Evolutionary conservation across 352 stramenopile species (phyloP), one percentile per base, ranked within the genome.

Genomic region (Thalassiosira exigua): DNA sequence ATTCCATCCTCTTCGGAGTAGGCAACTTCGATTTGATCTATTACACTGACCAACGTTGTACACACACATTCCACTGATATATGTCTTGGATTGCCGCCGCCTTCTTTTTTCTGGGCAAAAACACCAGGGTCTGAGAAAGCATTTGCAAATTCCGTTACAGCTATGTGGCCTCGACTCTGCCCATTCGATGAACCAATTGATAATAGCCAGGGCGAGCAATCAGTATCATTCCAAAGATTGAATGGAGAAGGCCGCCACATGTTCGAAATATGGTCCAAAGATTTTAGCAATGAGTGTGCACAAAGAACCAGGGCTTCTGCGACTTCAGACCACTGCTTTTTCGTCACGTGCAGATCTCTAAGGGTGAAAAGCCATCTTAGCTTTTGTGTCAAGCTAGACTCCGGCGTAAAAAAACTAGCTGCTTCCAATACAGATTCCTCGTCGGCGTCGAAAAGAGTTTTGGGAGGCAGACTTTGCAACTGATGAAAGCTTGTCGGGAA

Each of bases 371-470:
- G 67, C 87, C 87, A 94, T 42, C 86, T 60, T 22, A 93, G 59
- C 51, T 81, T 84, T 65, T 94, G 87, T 21, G 85, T 51, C 21
- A 86, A 79, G 44, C 66, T 78, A 22, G 70, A 83, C 66, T 94
- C 83, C 2, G 84, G 73, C 14, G 77, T 65, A 72, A 94, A 94
- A 59, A 87, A 93, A 65, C 70, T 90, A 32, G 87, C 84, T 39
- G 85, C 85, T 84, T 94, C 89, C 26, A 88, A 91, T 9, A 94
- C 24, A n/a, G 85, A 92, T 56, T 94, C 89, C 78, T 93, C 89
- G 59, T 94, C 89, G 11, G 89, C 89, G 50, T 94, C 89, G 78
- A 94, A 92, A 30, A 81, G 53, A 41, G 75, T 67, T 12, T 41
- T 62, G 57, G 39, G 30, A 48, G 64, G 57, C n/a, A 71, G 44